Conservation (phyloP, 176 grass and related monocot genomes). For the Carex myosuroides region DNA sequence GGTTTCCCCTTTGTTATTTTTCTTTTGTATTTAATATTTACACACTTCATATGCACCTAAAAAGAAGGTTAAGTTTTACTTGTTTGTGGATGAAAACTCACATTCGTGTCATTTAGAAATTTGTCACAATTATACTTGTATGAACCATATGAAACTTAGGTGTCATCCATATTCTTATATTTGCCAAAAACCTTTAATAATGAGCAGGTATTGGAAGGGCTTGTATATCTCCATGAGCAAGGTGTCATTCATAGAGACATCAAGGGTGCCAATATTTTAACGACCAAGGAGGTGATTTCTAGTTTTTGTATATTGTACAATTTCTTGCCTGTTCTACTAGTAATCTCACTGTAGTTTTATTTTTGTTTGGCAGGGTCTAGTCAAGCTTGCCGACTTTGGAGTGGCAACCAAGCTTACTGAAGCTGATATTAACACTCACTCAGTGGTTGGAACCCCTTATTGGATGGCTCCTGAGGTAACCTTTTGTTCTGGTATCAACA, state of each 20-base stretch:
- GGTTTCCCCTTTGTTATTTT: not conserved
- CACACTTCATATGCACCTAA: not conserved
- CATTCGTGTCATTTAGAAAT: not conserved
- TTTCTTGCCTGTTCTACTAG: constrained; percentile 24
- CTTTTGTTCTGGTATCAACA: constrained; percentile 2
- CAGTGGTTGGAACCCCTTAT: constrained; percentile 97
- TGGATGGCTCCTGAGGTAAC: constrained; percentile 99
- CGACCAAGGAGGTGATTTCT: constrained; percentile 81
- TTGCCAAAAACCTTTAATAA: not conserved
- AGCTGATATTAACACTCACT: constrained; percentile 98
- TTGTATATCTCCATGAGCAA: constrained; percentile 99
- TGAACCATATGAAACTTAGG: not conserved
- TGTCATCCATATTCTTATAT: not conserved
- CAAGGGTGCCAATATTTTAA: constrained; percentile 99
- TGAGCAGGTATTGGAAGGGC: constrained; percentile 85
- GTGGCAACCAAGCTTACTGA: constrained; percentile 98
- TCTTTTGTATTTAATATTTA: not conserved
- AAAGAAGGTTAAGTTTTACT: not conserved
- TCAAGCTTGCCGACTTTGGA: constrained; percentile 99
- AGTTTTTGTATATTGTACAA: constrained; percentile 13
- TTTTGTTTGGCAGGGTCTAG: constrained; percentile 60
- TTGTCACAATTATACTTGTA: not conserved
- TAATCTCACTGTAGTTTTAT: constrained; percentile 4
- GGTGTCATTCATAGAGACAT: constrained; percentile 99
- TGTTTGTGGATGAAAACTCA: not conserved